Evolutionary conservation across 306 rosid genomes (phyloP).

Genomic region (Cicer judaicum): DNA sequence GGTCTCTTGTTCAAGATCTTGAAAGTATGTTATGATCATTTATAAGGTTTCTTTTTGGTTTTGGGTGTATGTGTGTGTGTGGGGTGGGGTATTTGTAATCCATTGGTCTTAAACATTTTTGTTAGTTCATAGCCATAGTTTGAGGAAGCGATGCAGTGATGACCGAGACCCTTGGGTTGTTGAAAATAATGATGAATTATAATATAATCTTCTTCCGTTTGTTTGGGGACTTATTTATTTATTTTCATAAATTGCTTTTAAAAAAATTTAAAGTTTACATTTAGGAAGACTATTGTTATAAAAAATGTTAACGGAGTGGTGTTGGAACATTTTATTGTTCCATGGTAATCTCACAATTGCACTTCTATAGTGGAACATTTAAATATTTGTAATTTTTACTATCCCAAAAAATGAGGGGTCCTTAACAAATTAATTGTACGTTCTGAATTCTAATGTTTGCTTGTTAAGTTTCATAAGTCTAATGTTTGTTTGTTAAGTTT

Average conservation of each 20-base stretch:
- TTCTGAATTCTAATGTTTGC: conserved; percentile 1
- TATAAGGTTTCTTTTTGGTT: conserved; percentile 5
- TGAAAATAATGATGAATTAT: background rate
- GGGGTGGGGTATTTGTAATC: background rate
- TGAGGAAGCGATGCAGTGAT: conserved; percentile 8
- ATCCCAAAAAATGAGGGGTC: background rate
- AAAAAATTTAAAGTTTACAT: background rate
- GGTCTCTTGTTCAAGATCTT: conserved; percentile 80
- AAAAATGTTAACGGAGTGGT: background rate
- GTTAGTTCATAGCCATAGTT: conserved; percentile 1
- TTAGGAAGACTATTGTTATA: background rate
- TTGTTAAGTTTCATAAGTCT: background rate
- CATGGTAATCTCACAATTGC: background rate
- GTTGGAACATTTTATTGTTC: conserved; percentile 16
- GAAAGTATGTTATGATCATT: conserved; percentile 67
- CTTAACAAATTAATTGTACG: background rate
- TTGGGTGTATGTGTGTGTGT: background rate
- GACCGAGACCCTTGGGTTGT: background rate
- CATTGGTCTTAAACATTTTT: conserved; percentile 15
- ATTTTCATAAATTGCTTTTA: background rate
- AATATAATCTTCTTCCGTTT: background rate
- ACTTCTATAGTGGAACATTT: conserved; percentile 1
- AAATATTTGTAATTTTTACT: background rate
- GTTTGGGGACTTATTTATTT: background rate
- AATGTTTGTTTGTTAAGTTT: too few species aligned